Evolutionary conservation across 768 basidiomycete species (phyloP).

Genomic region (Mycena leptocephala): DNA sequence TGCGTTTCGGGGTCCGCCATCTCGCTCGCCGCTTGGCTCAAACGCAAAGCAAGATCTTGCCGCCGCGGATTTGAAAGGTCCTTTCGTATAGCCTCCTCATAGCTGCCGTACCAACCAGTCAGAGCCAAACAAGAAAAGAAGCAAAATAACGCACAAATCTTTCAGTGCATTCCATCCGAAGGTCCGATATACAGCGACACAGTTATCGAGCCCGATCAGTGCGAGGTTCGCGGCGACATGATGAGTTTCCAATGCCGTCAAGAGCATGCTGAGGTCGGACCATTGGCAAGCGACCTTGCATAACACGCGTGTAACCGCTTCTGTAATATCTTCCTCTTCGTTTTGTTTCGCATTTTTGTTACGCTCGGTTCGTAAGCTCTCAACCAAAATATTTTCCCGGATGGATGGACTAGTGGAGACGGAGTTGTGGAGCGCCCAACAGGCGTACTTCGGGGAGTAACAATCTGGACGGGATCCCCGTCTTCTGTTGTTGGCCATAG

Average conservation of each 20-base stretch:
- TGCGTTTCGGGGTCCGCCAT: neutral
- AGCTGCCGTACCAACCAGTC: neutral
- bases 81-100: neutral
- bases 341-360: neutral
- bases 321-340: neutral
- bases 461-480: neutral
- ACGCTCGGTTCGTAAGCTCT: neutral
- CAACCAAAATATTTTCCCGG: neutral
- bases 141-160: neutral
- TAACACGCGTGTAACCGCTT: neutral
- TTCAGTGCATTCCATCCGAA: constrained; percentile 18
- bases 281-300: constrained; percentile 13
- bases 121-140: neutral
- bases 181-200: neutral
- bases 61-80: neutral
- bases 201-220: neutral
- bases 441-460: neutral
- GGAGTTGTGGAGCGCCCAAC: neutral
- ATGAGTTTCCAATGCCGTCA: neutral
- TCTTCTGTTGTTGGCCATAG: neutral
- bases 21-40: neutral
- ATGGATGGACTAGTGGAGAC: neutral
- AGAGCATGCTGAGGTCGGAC: constrained; percentile 3
- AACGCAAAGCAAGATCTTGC: neutral
- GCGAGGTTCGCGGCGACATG: neutral